Conservation (phyloP, 257 asterid genomes). For the Solanum sitiens region DNA sequence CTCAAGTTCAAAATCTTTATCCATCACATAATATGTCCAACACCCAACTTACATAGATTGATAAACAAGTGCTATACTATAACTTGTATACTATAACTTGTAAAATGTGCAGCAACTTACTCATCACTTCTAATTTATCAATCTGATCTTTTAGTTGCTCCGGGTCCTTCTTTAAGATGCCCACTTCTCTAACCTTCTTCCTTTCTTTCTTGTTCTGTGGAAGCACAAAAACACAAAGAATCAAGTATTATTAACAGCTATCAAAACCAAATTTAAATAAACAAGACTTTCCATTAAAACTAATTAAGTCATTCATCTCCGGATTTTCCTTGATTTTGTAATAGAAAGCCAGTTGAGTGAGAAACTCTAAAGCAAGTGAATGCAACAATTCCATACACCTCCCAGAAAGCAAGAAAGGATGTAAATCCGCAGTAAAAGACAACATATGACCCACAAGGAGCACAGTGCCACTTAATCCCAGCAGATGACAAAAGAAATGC, state of each 20-base stretch:
- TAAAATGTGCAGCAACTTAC: background rate
- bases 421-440: background rate
- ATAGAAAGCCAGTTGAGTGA: background rate
- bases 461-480: background rate
- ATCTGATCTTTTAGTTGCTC: constrained; percentile 73
- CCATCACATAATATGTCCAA: background rate
- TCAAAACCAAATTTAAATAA: background rate
- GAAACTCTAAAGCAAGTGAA: background rate
- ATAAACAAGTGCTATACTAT: background rate
- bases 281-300: background rate
- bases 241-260: background rate
- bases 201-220: constrained; percentile 62
- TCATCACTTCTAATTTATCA: constrained; percentile 75
- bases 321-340: background rate
- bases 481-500: background rate
- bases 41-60: background rate
- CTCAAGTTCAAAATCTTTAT: background rate
- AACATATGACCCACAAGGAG: background rate
- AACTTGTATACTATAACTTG: background rate
- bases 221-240: background rate
- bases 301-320: background rate
- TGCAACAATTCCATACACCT: background rate
- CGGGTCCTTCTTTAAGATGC: constrained; percentile 89
- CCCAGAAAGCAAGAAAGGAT: background rate
- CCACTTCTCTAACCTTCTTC: constrained; percentile 95